Evolutionary conservation across 495 filamentous ascomycete species (phyloP).

Genomic region (Aspergillus funiculosus): DNA sequence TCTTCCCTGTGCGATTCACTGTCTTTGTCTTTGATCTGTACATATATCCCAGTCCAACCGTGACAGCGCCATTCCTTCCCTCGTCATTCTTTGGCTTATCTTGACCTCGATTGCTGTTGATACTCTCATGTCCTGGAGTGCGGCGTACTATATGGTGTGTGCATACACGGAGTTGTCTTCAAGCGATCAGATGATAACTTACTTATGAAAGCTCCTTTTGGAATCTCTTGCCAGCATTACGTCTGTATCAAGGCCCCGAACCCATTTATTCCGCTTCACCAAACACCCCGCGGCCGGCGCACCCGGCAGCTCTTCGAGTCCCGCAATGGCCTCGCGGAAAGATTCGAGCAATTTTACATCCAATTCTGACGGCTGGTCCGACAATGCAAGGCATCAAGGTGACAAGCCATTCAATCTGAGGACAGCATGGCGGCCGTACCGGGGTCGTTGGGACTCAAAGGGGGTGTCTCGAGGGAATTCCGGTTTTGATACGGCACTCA

Average conservation of each 20-base stretch:
- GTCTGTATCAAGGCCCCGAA: background rate
- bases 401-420: background rate
- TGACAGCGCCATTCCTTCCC: background rate
- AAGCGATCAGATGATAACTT: background rate
- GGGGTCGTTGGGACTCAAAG: slow-evolving; percentile 18
- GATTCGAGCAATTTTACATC: background rate
- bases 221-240: background rate
- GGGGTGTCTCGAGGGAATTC: background rate
- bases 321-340: slow-evolving; percentile 10
- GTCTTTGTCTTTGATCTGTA: background rate
- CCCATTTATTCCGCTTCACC: background rate
- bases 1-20: slow-evolving; percentile 3
- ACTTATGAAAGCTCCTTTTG: slow-evolving; percentile 8
- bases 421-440: slow-evolving; percentile 18
- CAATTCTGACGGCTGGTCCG: background rate
- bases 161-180: background rate
- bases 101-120: slow-evolving; percentile 3
- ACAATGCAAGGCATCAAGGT: background rate
- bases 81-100: background rate
- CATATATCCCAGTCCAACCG: background rate
- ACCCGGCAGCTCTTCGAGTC: background rate
- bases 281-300: background rate
- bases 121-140: slow-evolving; percentile 14
- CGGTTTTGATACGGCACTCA: background rate
- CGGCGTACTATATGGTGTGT: slow-evolving; percentile 18